Evolutionary conservation across 768 basidiomycete genomes (phyloP).

Genomic region (Artomyces pyxidatus): DNA sequence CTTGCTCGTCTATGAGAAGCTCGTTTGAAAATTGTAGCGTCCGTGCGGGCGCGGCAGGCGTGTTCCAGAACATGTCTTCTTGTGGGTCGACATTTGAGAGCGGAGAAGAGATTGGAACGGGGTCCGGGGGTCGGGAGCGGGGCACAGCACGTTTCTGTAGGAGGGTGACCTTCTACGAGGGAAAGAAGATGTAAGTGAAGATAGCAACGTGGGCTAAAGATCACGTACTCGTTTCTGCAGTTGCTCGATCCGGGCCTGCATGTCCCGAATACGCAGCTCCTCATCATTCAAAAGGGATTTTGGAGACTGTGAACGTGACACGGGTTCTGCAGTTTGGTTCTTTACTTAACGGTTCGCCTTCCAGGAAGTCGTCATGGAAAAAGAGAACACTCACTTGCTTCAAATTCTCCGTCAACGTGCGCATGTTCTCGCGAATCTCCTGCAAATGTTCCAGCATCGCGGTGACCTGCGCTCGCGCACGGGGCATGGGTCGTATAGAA

Average conservation of each 20-base stretch:
- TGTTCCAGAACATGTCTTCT: conserved; percentile 59
- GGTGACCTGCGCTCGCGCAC: conserved; percentile 33
- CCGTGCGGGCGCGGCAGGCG: conserved; percentile 45
- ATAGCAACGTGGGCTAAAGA: neutral
- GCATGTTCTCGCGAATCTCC: conserved; percentile 29
- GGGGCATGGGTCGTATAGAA: conserved; percentile 42
- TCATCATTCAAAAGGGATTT: conserved; percentile 29
- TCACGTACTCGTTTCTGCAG: conserved; percentile 30
- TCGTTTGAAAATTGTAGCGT: conserved; percentile 58
- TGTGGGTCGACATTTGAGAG: conserved; percentile 22
- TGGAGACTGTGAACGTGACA: conserved; percentile 19
- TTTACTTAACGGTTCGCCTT: conserved; percentile 17
- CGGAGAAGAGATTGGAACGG: conserved; percentile 18
- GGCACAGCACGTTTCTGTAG: conserved; percentile 15
- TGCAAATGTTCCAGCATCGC: conserved; percentile 32
- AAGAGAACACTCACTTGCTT: conserved; percentile 30
- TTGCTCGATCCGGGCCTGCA: conserved; percentile 35
- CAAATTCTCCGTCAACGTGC: conserved; percentile 26
- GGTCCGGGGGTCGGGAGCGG: conserved; percentile 13
- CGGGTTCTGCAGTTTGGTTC: conserved; percentile 17
- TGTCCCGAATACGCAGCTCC: conserved; percentile 33
- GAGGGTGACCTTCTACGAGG: conserved; percentile 22
- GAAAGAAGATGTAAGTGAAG: neutral
- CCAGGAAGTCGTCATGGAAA: neutral
- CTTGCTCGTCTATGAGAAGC: conserved; percentile 52